Evolutionary conservation across 352 stramenopile genomes (phyloP), one percentile per base, ranked within the genome.

Genomic region (Pythium oligandrum): DNA sequence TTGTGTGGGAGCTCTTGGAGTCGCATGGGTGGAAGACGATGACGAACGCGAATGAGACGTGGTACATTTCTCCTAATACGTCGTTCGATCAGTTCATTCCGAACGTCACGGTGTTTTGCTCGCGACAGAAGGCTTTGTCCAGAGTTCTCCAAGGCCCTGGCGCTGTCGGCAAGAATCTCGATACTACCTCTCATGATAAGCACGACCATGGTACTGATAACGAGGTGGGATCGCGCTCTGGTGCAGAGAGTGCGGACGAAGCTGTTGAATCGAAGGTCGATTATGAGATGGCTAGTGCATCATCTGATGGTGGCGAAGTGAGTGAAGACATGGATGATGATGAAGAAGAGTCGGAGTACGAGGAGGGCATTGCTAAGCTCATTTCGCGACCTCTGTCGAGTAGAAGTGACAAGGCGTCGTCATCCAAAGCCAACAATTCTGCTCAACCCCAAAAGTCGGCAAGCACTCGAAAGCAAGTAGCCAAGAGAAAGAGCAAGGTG

Each of bases 101-200:
- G 6, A 88, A 91, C 51, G 70, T 81, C 11, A 94, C 75, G 9
- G 79, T 94, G 48, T 90, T 93, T 50, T 56, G 70, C 37, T 78
- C 72, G 26, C 88, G 90, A 56, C 40, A 63, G n/a, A 55, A 73
- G 17, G 81, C 75, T 30, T 64, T 90, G 37, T 63, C 68, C 51
- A 89, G 78, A 51, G 89, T 79, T 34, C 48, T 94, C n/a, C 61
- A 74, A 39, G 62, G 64, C 26, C 67, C 51, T 26, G 63, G 66
- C 11, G 45, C 75, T 1, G 59, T 31, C 63, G 32, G 47, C 26
- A 4, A 53, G 36, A 2, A 61, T 38, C 7, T 26, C 47, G 47
- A 26, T 26, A 26, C 17, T 26, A 26, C 17, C 17, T 26, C 17
- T 26, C 17, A 26, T 26, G 17, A 26, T 26, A 26, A 26, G 17